Evolutionary conservation across 768 basidiomycete species (phyloP).

Genomic region (Boletus subcaerulescens): DNA sequence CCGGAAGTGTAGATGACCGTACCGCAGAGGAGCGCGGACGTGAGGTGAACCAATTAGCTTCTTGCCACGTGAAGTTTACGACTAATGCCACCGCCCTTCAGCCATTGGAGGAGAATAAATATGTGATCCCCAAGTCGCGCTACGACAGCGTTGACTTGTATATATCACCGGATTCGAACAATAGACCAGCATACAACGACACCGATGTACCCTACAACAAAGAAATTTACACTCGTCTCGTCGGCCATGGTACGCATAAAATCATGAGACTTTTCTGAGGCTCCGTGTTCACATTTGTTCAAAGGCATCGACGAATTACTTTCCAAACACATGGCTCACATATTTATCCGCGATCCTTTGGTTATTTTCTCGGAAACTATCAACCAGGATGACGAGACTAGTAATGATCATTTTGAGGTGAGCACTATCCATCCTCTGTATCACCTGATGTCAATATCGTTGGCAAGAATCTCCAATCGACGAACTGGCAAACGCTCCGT

Average conservation of each 20-base stretch:
- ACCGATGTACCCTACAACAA: slow-evolving; percentile 76
- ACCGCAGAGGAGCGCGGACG: slow-evolving; percentile 92
- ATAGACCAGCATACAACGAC: slow-evolving; percentile 94
- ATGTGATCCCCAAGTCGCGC: slow-evolving; percentile 90
- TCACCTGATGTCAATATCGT: neutral
- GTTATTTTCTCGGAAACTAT: slow-evolving; percentile 94
- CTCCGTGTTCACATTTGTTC: neutral
- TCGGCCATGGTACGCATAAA: slow-evolving; percentile 59
- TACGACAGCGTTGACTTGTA: slow-evolving; percentile 97
- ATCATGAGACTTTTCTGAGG: neutral
- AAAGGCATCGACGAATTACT: slow-evolving; percentile 83
- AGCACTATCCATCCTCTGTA: neutral
- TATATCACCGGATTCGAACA: slow-evolving; percentile 81
- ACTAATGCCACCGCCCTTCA: slow-evolving; percentile 30
- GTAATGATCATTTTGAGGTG: slow-evolving; percentile 96
- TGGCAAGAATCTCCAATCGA: slow-evolving; percentile 92
- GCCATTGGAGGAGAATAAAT: slow-evolving; percentile 75
- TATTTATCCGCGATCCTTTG: slow-evolving; percentile 97
- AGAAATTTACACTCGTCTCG: slow-evolving; percentile 66
- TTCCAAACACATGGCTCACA: slow-evolving; percentile 88
- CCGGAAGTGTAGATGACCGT: slow-evolving; percentile 97
- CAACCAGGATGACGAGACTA: slow-evolving; percentile 82
- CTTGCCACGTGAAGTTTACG: slow-evolving; percentile 1
- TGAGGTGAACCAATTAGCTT: slow-evolving; percentile 46
- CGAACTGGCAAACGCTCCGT: slow-evolving; percentile 98